Conservation (phyloP, 495 filamentous ascomycete genomes). For the Penicillium ucsense region DNA sequence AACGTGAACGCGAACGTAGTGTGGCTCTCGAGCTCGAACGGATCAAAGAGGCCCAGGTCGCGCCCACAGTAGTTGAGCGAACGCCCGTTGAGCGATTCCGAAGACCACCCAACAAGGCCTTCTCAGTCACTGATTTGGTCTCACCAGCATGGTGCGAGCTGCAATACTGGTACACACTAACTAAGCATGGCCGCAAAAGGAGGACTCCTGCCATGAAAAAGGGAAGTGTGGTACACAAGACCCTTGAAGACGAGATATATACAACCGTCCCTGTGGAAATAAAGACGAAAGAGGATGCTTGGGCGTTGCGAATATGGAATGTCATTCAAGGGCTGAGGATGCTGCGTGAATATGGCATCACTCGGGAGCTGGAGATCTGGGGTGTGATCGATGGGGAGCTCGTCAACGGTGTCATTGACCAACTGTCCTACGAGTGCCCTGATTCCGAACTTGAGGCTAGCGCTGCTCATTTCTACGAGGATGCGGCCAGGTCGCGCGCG, state of each 20-base stretch:
- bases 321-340: constrained; percentile 75
- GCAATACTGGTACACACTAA: constrained; percentile 82
- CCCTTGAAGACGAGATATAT: constrained; percentile 77
- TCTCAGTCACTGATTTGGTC: constrained; percentile 86
- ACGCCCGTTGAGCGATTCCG: constrained; percentile 72
- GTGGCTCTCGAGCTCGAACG: constrained; percentile 18
- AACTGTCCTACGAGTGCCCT: constrained; percentile 69
- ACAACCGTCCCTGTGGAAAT: constrained; percentile 61
- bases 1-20: constrained; percentile 29
- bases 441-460: constrained; percentile 56
- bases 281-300: constrained; percentile 68
- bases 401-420: constrained; percentile 84
- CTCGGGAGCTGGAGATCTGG: constrained; percentile 91
- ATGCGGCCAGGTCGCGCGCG: constrained; percentile 22
- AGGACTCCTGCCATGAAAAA: constrained; percentile 73
- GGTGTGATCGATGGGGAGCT: constrained; percentile 72
- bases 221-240: constrained; percentile 69
- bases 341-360: constrained; percentile 67
- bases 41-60: constrained; percentile 12
- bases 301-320: constrained; percentile 85
- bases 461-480: constrained; percentile 26
- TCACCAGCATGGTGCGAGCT: constrained; percentile 92
- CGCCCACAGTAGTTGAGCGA: constrained; percentile 25
- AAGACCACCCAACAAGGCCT: constrained; percentile 59
- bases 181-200: constrained; percentile 61